A percentile compares a stretch with the other conserved stretches of the same genome.
phyloP scores from a whole-genome alignment of 2,329 filamentous ascomycete species.

The Fusarium sp. region DNA sequence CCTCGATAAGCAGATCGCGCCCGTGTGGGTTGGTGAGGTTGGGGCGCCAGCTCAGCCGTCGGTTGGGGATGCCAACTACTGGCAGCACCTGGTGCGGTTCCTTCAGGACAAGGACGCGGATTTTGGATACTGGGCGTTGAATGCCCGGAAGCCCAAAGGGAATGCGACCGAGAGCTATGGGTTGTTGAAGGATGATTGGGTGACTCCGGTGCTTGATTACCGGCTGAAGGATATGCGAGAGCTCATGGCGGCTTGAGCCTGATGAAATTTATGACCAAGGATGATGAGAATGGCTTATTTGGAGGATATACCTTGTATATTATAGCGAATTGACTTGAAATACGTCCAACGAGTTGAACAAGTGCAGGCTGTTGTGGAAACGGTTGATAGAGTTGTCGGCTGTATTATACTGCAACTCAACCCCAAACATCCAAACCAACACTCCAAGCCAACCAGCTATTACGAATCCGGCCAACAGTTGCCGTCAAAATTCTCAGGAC shows the following conservation, averaged over 20 bases:
- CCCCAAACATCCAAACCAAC: too few species aligned
- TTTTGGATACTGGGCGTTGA: slow-evolving; percentile 76
- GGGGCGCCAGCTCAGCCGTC: slow-evolving; percentile 64
- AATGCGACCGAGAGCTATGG: slow-evolving; percentile 68
- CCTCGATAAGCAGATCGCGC: slow-evolving; percentile 55
- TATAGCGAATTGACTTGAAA: not conserved
- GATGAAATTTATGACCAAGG: slow-evolving; percentile 9
- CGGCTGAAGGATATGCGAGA: slow-evolving; percentile 68
- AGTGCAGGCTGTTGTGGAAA: not conserved
- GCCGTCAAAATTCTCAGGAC: too few species aligned
- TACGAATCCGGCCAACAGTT: too few species aligned
- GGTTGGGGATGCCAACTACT: slow-evolving; percentile 69
- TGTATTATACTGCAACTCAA: too few species aligned
- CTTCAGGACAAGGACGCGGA: slow-evolving; percentile 67
- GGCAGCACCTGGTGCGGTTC: slow-evolving; percentile 69
- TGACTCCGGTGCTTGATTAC: slow-evolving; percentile 69
- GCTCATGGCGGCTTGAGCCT: slow-evolving; percentile 53
- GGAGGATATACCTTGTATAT: slow-evolving; percentile 30
- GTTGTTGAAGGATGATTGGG: slow-evolving; percentile 70
- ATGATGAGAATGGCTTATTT: slow-evolving; percentile 17
- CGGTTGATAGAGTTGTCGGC: too few species aligned
- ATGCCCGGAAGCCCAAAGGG: slow-evolving; percentile 69
- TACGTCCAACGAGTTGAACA: not conserved
- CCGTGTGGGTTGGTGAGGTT: slow-evolving; percentile 76
- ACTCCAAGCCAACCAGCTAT: too few species aligned